Conservation (phyloP, 148 eudicot genomes). For the Camellia lanceoleosa region DNA sequence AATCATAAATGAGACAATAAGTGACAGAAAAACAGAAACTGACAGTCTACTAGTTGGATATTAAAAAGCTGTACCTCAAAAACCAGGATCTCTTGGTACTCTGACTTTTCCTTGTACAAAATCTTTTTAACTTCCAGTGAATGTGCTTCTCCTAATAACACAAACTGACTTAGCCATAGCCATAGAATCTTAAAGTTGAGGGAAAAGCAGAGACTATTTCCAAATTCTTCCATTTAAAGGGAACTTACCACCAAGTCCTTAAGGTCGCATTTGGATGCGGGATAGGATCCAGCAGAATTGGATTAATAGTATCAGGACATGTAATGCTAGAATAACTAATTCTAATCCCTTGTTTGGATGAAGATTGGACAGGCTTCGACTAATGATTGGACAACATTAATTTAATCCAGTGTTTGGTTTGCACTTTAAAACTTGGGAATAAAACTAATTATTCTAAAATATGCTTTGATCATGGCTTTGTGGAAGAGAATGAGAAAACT, state of each 20-base stretch:
- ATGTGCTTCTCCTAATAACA: conserved; percentile 76
- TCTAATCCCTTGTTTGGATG: not conserved
- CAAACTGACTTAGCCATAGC: not conserved
- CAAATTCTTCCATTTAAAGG: not conserved
- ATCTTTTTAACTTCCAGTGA: conserved; percentile 73
- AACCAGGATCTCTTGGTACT: conserved; percentile 85
- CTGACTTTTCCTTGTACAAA: conserved; percentile 67
- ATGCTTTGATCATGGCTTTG: not conserved
- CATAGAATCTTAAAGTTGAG: not conserved
- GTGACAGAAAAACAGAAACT: not conserved
- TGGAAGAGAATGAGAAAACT: no score
- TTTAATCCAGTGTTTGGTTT: not conserved
- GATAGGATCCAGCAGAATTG: not conserved
- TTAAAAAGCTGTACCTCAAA: conserved; percentile 61
- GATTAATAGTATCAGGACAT: not conserved
- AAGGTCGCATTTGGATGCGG: not conserved
- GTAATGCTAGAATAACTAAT: not conserved
- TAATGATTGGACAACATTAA: not conserved
- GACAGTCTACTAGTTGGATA: not conserved
- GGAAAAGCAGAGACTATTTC: not conserved
- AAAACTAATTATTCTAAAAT: not conserved
- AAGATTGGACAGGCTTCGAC: conserved; percentile 1
- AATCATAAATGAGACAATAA: not conserved
- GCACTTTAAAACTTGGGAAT: not conserved
- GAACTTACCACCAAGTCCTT: not conserved